phyloP scores from a whole-genome alignment of 441 rosid genomes.

The Jatropha podagrica region DNA sequence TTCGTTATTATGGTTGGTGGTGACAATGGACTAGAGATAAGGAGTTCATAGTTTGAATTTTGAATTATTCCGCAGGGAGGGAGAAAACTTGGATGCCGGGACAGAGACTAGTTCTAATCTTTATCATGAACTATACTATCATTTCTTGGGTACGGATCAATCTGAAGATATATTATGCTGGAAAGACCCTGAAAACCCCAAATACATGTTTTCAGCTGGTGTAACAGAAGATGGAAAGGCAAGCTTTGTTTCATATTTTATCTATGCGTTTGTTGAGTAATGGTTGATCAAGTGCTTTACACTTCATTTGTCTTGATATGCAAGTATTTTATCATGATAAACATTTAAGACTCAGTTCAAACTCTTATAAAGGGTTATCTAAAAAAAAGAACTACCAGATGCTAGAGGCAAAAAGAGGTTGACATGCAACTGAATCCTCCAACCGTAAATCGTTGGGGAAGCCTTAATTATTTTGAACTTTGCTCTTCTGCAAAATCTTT shows the following conservation, averaged over 20 bases:
- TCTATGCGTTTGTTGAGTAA: background rate
- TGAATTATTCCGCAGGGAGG: slow-evolving; percentile 53
- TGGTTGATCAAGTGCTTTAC: background rate
- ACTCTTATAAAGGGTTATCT: background rate
- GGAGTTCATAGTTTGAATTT: background rate
- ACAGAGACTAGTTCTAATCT: slow-evolving; percentile 86
- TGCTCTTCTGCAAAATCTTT: background rate
- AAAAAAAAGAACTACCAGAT: background rate
- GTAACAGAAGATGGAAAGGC: slow-evolving; percentile 93
- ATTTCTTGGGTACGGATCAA: slow-evolving; percentile 79
- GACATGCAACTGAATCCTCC: background rate
- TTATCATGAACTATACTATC: slow-evolving; percentile 75
- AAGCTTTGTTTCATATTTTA: slow-evolving; percentile 11
- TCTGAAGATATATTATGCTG: slow-evolving; percentile 91
- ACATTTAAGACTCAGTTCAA: background rate
- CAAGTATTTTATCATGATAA: background rate
- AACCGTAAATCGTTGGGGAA: background rate
- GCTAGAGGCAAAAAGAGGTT: background rate
- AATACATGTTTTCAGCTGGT: slow-evolving; percentile 46
- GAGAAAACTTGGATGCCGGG: slow-evolving; percentile 83
- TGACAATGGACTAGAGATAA: background rate
- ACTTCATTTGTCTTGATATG: background rate
- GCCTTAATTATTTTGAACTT: background rate
- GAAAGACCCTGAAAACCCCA: slow-evolving; percentile 83
- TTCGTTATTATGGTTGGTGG: background rate